Conservation (phyloP, 2,329 filamentous ascomycete genomes). For the Sporothrix globosa region DNA sequence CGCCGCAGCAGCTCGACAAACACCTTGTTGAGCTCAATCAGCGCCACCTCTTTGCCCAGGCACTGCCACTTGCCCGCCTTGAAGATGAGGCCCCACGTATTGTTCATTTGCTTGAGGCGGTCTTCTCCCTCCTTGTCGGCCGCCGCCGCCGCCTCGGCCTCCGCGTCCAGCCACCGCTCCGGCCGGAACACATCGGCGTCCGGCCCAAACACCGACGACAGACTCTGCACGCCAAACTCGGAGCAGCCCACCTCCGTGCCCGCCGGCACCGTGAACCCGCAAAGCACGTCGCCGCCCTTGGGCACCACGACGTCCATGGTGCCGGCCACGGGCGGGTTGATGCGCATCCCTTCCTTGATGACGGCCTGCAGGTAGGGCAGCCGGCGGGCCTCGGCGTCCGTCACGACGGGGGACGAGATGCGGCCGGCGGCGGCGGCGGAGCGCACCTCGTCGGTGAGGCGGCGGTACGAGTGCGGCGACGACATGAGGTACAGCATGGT, state of each 20-base stretch:
- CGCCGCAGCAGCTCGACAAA: constrained; percentile 38
- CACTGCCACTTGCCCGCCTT: constrained; percentile 47
- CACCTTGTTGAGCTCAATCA: constrained; percentile 49
- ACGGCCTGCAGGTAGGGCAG: constrained; percentile 56
- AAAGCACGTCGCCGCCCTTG: constrained; percentile 45
- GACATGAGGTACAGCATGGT: constrained; percentile 40
- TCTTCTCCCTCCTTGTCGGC: constrained; percentile 33
- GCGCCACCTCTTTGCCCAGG: constrained; percentile 49
- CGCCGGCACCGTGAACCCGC: constrained; percentile 49
- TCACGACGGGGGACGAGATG: constrained; percentile 42
- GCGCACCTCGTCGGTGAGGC: constrained; percentile 45
- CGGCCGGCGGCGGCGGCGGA: constrained; percentile 39
- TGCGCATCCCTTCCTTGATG: constrained; percentile 53
- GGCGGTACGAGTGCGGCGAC: constrained; percentile 38
- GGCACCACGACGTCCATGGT: constrained; percentile 43
- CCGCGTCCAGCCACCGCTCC: constrained; percentile 50
- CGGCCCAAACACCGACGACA: constrained; percentile 44
- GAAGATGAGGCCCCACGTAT: constrained; percentile 46
- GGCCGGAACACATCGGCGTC: constrained; percentile 50
- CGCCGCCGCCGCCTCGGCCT: constrained; percentile 25
- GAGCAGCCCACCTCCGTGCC: constrained; percentile 52
- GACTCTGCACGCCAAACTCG: constrained; percentile 47
- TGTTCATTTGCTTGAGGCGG: constrained; percentile 37
- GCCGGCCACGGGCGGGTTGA: constrained; percentile 50
- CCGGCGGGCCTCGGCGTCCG: constrained; percentile 45